phyloP scores from a whole-genome alignment of 306 rosid genomes.

The Sindora glabra region DNA sequence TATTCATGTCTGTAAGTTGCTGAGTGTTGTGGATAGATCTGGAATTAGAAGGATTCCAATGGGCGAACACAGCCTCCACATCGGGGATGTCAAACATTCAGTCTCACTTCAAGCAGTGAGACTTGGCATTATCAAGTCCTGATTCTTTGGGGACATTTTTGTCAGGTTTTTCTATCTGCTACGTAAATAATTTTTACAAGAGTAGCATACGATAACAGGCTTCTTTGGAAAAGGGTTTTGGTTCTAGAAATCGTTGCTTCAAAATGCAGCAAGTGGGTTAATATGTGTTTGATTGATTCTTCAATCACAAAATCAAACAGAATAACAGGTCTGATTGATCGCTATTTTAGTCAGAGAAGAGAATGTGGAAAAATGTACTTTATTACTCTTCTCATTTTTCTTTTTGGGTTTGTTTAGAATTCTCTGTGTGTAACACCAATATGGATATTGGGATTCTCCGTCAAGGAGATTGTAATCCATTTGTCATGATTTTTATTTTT shows the following conservation, averaged over 20 bases:
- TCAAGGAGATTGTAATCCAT: background rate
- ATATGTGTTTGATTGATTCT: conserved; percentile 17
- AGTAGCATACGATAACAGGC: too few species aligned
- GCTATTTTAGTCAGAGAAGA: background rate
- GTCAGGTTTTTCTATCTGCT: too few species aligned
- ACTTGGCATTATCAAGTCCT: conserved; percentile 56
- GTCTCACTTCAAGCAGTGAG: conserved; percentile 50
- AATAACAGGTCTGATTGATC: background rate
- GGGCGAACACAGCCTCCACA: conserved; percentile 53
- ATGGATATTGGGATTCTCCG: background rate
- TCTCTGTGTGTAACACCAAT: background rate
- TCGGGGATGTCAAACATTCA: conserved; percentile 53
- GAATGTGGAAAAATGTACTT: background rate
- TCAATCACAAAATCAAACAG: background rate
- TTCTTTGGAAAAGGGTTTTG: background rate
- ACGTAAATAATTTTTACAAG: too few species aligned
- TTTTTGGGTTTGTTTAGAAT: background rate
- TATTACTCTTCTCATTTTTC: background rate
- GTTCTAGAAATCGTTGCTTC: background rate
- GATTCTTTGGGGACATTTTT: background rate
- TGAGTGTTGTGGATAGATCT: conserved; percentile 66
- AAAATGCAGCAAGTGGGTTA: conserved; percentile 6
- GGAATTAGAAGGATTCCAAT: conserved; percentile 74
- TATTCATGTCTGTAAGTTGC: conserved; percentile 68
- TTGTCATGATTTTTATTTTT: background rate